phyloP scores from a whole-genome alignment of 2,329 filamentous ascomycete species.

The Lecanicillium sp. region DNA sequence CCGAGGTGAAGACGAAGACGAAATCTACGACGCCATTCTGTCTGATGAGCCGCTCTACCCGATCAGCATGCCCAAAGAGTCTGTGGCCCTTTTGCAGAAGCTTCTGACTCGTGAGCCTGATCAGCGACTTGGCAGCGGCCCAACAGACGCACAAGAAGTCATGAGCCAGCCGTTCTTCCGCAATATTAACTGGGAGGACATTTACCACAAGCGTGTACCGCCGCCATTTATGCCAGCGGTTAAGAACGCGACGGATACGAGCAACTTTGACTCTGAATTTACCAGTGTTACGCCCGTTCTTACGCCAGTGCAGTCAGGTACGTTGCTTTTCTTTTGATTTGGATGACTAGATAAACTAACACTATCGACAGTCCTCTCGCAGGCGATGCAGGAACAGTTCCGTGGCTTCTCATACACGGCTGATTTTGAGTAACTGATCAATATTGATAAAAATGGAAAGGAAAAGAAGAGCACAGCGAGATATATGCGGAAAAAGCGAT shows the following conservation, averaged over 20 bases:
- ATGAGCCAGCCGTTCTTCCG: slow-evolving; percentile 99
- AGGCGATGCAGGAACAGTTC: slow-evolving; percentile 99
- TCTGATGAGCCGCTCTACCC: slow-evolving; percentile 96
- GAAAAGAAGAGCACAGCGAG: slow-evolving; percentile 8
- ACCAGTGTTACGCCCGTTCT: slow-evolving; percentile 96
- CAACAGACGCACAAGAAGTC: slow-evolving; percentile 94
- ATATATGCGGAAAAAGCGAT: not conserved
- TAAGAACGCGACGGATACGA: slow-evolving; percentile 92
- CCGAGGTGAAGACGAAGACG: slow-evolving; percentile 96
- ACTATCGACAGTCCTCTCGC: slow-evolving; percentile 67
- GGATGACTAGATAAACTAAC: slow-evolving; percentile 6
- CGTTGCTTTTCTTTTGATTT: slow-evolving; percentile 27
- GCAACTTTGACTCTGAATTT: slow-evolving; percentile 98
- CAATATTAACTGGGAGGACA: slow-evolving; percentile 97
- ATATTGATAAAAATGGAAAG: slow-evolving; percentile 9
- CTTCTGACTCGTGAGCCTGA: slow-evolving; percentile 92
- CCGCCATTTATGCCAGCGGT: slow-evolving; percentile 88
- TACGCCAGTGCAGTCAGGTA: slow-evolving; percentile 95
- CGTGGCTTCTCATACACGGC: slow-evolving; percentile 95
- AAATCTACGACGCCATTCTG: slow-evolving; percentile 98
- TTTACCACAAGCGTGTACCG: slow-evolving; percentile 87
- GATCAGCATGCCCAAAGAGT: slow-evolving; percentile 97
- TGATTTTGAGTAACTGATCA: slow-evolving; percentile 61
- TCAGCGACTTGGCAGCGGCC: slow-evolving; percentile 82
- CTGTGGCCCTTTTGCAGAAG: slow-evolving; percentile 95